Conservation (phyloP, 345 rosid species). For the Brassica napus region Da-Ae NC_063440.1:11918001-11918500, state of each 20-base stretch:
- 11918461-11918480: constrained; percentile 28
- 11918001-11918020: not conserved
- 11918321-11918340: no score
- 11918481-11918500: constrained; percentile 13
- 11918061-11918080: constrained; percentile 76
- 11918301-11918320: not conserved
- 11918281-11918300: not conserved
- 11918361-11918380: constrained; percentile 39
- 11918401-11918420: constrained; percentile 46
- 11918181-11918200: not conserved
- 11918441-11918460: constrained; percentile 45
- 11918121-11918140: not conserved
- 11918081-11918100: constrained; percentile 77
- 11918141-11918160: not conserved
- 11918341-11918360: not conserved
- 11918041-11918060: constrained; percentile 49
- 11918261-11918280: not conserved
- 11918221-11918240: not conserved
- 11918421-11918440: constrained; percentile 42
- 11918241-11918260: not conserved
- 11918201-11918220: not conserved
- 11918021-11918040: not conserved
- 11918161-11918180: not conserved
- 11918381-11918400: constrained; percentile 65
- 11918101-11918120: constrained; percentile 34